Base-by-base conservation (phyloP, 371 early-diverging fungal genomes). In the Actinomucor elegans region DNA sequence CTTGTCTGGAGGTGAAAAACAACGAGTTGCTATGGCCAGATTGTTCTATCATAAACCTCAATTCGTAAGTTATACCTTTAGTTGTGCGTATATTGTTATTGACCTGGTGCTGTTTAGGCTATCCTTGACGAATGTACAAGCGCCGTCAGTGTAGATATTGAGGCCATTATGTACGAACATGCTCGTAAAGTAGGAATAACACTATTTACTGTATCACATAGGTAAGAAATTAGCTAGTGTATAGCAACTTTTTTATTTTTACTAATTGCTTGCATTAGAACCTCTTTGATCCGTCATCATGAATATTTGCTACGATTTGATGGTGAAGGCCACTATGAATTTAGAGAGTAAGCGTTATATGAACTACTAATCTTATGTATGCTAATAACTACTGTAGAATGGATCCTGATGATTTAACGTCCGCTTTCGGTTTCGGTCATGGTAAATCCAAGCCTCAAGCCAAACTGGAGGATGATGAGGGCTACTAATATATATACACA, bases 51-150 rank as follows among this genome's bases (percentile, higher is more conserved):
- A 93, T 60, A 77, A 77, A 12, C 93, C 93, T 10, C 87, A 85
- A 64, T 93, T 87, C 73, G 91, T 77, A 73, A 71, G 72, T 65
- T 15, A 12, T 43, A 6, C 5, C 15, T 24, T 12, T 17, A 21
- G 15, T 6, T 26, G 12, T 29, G 15, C 20, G 9, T 27, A 0
- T 24, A 33, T 24, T 12, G 11, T 14, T 11, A 7, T 11, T 24
- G 17, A 35, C 24, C 4, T 34, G 28, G 6, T 28, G 7, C 8
- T 21, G 1, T 37, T 15, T 64, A 79, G 81, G 85, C 93, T 15
- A 91, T 93, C 55, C 75, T 93, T 64, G 93, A 92, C 61, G 92
- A 91, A 67, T 92, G 93, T 59, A 93, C 93, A 5, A 87, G 86
- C 33, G 90, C 93, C 0, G 91, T 93, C 18, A 90, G 89, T 62